Conservation (phyloP, 768 basidiomycete genomes). For the Lyophyllum atratum region DNA sequence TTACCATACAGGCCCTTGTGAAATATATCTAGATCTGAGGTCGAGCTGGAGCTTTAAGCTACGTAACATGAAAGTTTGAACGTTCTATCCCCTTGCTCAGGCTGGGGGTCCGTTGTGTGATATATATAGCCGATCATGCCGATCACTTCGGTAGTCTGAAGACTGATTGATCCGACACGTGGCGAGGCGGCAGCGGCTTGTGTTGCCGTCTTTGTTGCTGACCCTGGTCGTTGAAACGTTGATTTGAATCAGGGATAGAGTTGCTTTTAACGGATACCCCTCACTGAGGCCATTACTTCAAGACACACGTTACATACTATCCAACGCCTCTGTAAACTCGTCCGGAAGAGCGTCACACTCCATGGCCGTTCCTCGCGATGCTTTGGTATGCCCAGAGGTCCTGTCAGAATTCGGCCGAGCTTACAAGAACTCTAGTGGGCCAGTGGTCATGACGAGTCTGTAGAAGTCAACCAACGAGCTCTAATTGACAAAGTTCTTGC, state of each 20-base stretch:
- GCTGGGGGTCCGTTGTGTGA: too few species aligned
- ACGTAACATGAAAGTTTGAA: too few species aligned
- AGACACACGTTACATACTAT: not conserved
- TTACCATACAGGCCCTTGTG: constrained; percentile 13
- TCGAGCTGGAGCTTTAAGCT: not conserved
- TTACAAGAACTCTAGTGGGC: constrained; percentile 40
- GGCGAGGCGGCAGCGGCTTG: too few species aligned
- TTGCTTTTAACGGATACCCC: not conserved
- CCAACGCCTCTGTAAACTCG: not conserved
- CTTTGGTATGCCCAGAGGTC: constrained; percentile 20
- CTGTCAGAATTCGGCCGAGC: not conserved
- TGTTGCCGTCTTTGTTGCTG: not conserved
- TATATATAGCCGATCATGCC: not conserved
- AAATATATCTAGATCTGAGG: constrained; percentile 16
- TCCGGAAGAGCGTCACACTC: not conserved
- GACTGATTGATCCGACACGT: not conserved
- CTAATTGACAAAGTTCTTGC: constrained; percentile 97
- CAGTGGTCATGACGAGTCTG: constrained; percentile 72
- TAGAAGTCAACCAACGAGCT: constrained; percentile 95
- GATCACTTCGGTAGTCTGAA: not conserved
- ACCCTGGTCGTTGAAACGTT: not conserved
- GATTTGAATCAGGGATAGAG: not conserved
- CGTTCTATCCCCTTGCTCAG: too few species aligned
- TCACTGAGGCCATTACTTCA: not conserved
- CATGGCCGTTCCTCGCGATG: constrained; percentile 27